These are phyloP conservation scores for Teratosphaeria gauchensis DNA, from an alignment of 2,329 filamentous ascomycete genomes.

Conservation along the genomic window DNA sequence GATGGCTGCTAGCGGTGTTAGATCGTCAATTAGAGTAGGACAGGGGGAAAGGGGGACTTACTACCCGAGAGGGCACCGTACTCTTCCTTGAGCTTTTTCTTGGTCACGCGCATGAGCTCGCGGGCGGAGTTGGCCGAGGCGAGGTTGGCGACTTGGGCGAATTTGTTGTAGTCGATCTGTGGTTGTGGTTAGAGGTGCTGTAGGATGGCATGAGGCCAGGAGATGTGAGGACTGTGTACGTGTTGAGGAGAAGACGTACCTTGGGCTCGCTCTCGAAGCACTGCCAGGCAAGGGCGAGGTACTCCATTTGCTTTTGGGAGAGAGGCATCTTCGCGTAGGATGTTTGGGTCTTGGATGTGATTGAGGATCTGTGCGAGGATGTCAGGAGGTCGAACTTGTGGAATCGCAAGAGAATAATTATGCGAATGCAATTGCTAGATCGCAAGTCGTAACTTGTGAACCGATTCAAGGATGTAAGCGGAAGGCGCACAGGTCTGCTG, in stretches of 20 bases:
- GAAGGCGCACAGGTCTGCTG: not conserved
- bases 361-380: not conserved
- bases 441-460: not conserved
- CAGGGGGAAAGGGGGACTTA: not conserved
- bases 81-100: conserved; percentile 24
- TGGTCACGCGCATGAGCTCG: conserved; percentile 26
- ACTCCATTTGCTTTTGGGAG: conserved; percentile 13
- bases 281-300: conserved; percentile 14
- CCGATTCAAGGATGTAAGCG: not conserved
- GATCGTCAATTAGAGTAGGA: not conserved
- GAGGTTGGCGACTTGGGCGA: conserved; percentile 20
- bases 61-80: conserved; percentile 9
- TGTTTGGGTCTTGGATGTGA: not conserved
- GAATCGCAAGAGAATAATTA: not conserved
- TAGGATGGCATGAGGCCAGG: not conserved
- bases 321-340: conserved; percentile 10
- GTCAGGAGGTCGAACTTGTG: not conserved
- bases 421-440: not conserved
- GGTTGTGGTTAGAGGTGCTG: not conserved
- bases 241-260: conserved; percentile 4
- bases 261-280: conserved; percentile 22
- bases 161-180: conserved; percentile 27
- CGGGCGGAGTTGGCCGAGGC: conserved; percentile 17
- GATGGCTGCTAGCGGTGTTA: not conserved
- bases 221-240: not conserved